Base-by-base conservation (phyloP, 148 eudicot species). In the Spergularia bocconei region DNA sequence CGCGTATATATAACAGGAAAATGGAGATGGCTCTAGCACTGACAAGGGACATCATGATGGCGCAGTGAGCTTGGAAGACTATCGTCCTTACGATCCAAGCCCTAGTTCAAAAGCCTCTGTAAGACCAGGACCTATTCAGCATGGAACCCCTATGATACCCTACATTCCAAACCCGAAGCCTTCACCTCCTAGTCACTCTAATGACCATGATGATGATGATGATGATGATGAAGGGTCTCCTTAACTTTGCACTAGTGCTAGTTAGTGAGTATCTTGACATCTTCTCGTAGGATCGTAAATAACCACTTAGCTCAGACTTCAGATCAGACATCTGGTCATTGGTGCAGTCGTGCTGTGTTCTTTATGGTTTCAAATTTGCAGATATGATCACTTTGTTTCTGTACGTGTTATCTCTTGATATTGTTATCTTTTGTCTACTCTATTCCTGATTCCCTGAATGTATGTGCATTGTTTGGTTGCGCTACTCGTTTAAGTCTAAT, bases 91-190 rank as follows among this genome's bases (percentile, higher is more conserved):
- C 38, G 80, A 78, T 63, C 80, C 80, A 4, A 78, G 80, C 51
- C 80, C 80, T 21, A 78, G 80, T 66, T 78, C 80, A 7, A 78
- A 78, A 64, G 80, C 80, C 19, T 52, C 63, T 5, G 57, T 71
- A 16, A 63, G 29, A 65, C 76, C 76, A n/a, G 71, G 50, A 65
- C 80, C 80, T 55, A 66, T 78, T 14, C 25, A 71, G 58, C 80
- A 78, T 29, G 80, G 80, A 14, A 57, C 72, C 36, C 80, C 80
- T 20, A 0, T 71, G 20, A 56, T 63, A 12, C 80, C 80, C 39
- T 78, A 63, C 80, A 78, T 78, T 65, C 80, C 80, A 41, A 63
- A 7, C 50, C 80, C 80, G 15, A 63, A 17, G 63, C 76, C 76
- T 54, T 65, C 80, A 4, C 80, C 80, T 72, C 80, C 80, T 23